These are phyloP conservation scores for Alternaria sp. DNA, from an alignment of 2,329 filamentous ascomycete species.

Conservation along the genomic window DNA sequence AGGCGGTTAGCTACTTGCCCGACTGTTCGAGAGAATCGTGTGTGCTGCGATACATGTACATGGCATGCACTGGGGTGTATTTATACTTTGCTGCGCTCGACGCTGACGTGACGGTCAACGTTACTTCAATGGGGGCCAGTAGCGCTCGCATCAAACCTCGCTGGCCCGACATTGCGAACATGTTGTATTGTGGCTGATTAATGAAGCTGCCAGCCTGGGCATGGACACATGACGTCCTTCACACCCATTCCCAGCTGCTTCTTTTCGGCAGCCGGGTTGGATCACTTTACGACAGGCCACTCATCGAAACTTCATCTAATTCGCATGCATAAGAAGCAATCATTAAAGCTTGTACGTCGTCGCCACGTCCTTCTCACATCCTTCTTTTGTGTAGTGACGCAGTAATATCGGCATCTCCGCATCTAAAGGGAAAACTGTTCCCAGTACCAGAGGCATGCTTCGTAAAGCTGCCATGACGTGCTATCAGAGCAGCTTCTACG, in stretches of 20 bases:
- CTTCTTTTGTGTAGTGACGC: constrained; percentile 6
- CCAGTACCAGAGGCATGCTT: constrained; percentile 9
- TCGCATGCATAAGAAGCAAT: constrained; percentile 10
- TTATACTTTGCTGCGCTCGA: background rate
- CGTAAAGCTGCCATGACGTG: background rate
- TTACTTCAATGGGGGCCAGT: background rate
- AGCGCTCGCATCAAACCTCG: background rate
- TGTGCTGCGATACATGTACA: background rate
- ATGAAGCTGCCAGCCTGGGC: background rate
- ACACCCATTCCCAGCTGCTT: background rate
- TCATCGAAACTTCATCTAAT: background rate
- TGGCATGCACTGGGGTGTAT: background rate
- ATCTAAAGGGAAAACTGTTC: background rate
- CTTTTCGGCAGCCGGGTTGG: background rate
- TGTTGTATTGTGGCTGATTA: background rate
- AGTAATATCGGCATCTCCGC: background rate
- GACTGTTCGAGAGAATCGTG: background rate
- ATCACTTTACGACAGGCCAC: constrained; percentile 4
- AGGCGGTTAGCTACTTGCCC: background rate
- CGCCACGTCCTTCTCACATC: constrained; percentile 3
- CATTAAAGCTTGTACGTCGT: constrained; percentile 11
- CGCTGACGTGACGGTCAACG: background rate
- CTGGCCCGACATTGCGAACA: background rate
- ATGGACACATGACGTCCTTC: background rate
- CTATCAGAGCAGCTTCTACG: background rate